A percentile compares a stretch with the other conserved stretches of the same genome.
These are phyloP conservation scores for Ogataea chonburiensis DNA, from an alignment of 805 yeast genomes.

Conservation along the genomic window DNA sequence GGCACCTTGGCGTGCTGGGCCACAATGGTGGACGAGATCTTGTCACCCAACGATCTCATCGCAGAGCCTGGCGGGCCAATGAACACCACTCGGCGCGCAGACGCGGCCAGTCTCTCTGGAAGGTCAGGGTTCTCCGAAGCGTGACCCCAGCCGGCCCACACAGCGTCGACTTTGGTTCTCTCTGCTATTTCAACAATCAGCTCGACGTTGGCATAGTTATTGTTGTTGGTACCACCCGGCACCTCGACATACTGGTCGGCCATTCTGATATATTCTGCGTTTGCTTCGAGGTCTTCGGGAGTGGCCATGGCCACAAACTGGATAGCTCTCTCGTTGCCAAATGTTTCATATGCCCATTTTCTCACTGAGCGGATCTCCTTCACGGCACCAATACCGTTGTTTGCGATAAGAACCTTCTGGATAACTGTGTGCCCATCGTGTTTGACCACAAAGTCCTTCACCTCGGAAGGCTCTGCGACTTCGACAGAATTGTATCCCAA, in stretches of 20 bases:
- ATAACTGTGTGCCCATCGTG: slow-evolving; percentile 96
- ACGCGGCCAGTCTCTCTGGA: slow-evolving; percentile 93
- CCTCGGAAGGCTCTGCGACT: slow-evolving; percentile 70
- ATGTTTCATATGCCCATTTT: slow-evolving; percentile 99
- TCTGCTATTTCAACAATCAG: slow-evolving; percentile 96
- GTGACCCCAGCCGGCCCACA: slow-evolving; percentile 99
- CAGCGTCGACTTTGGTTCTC: slow-evolving; percentile 95
- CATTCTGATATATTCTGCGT: slow-evolving; percentile 97
- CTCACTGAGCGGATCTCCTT: slow-evolving; percentile 96
- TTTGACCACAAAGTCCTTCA: slow-evolving; percentile 79
- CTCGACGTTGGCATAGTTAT: slow-evolving; percentile 97
- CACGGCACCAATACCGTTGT: slow-evolving; percentile 99
- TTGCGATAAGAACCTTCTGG: slow-evolving; percentile 85
- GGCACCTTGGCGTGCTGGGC: slow-evolving; percentile 99
- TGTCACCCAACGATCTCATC: slow-evolving; percentile 99
- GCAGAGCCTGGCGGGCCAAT: slow-evolving; percentile 99
- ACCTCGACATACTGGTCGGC: slow-evolving; percentile 98
- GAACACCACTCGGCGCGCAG: slow-evolving; percentile 84
- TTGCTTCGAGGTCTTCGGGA: slow-evolving; percentile 97
- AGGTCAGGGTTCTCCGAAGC: slow-evolving; percentile 97
- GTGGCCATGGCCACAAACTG: slow-evolving; percentile 98
- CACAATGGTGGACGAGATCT: slow-evolving; percentile 95
- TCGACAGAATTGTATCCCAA: slow-evolving; percentile 78
- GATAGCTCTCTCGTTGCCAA: slow-evolving; percentile 91
- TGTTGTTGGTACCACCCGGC: slow-evolving; percentile 99